Conservation (phyloP, 352 stramenopile genomes). For the Globisporangium spinosum region DNA sequence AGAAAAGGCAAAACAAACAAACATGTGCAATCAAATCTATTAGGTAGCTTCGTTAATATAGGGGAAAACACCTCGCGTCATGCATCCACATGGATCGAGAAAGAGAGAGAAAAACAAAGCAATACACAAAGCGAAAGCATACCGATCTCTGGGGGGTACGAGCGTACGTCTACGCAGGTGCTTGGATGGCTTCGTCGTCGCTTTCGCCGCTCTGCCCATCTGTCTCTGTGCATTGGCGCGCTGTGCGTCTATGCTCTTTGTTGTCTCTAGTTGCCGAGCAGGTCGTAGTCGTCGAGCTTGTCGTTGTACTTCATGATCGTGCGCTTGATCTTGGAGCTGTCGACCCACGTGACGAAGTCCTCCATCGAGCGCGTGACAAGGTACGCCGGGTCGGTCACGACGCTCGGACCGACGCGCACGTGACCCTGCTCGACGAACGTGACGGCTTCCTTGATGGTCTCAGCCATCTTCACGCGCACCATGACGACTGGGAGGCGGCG, state of each 20-base stretch:
- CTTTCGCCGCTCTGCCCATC: not conserved
- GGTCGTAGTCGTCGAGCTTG: conserved; percentile 99
- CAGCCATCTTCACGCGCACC: conserved; percentile 98
- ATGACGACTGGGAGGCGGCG: conserved; percentile 97
- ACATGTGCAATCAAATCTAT: conserved; percentile 15
- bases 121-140: not conserved
- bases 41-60: conserved; percentile 15
- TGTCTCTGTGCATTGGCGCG: not conserved
- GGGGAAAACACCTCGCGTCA: not conserved
- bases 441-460: conserved; percentile 96
- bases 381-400: conserved; percentile 96
- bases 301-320: conserved; percentile 99
- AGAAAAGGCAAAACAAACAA: not conserved
- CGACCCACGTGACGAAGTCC: conserved; percentile 99
- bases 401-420: conserved; percentile 89
- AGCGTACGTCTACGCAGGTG: not conserved
- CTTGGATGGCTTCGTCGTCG: not conserved
- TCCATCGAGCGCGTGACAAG: conserved; percentile 97
- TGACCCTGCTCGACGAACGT: conserved; percentile 98
- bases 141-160: not conserved
- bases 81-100: not conserved
- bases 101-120: not conserved
- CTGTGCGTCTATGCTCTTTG: not conserved
- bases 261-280: conserved; percentile 90
- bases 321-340: conserved; percentile 97